phyloP scores from a whole-genome alignment of 345 rosid genomes.

The Gossypium mustelinum region DNA sequence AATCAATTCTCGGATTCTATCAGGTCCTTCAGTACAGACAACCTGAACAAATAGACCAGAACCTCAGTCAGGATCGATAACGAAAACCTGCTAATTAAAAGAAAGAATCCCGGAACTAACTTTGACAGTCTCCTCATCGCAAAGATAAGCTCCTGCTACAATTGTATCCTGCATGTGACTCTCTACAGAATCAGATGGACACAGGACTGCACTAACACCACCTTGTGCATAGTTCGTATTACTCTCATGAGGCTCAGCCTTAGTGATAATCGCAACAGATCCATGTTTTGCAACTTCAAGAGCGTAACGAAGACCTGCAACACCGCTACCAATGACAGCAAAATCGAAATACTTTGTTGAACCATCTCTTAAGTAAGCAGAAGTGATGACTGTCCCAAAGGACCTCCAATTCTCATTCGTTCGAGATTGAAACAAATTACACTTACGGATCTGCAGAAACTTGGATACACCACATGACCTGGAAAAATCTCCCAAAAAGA shows the following conservation, averaged over 20 bases:
- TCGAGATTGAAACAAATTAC: constrained; percentile 29
- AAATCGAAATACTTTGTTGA: constrained; percentile 80
- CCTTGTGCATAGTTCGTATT: constrained; percentile 98
- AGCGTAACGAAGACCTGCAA: constrained; percentile 93
- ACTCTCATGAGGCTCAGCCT: constrained; percentile 97
- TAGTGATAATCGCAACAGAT: constrained; percentile 84
- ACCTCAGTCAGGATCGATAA: constrained; percentile 12
- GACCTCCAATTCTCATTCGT: constrained; percentile 30
- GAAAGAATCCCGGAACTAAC: constrained; percentile 41
- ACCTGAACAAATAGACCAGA: constrained; percentile 42
- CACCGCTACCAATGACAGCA: constrained; percentile 90
- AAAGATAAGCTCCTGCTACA: constrained; percentile 90
- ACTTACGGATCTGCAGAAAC: constrained; percentile 36
- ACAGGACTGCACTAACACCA: constrained; percentile 94
- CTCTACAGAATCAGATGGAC: constrained; percentile 93
- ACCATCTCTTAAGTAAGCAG: constrained; percentile 38
- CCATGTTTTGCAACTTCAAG: constrained; percentile 93
- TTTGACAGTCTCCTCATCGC: constrained; percentile 91
- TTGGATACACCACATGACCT: constrained; percentile 61
- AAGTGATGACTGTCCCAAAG: constrained; percentile 25
- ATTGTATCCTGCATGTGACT: constrained; percentile 97
- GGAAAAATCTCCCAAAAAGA: constrained; percentile 16
- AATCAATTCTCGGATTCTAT: constrained; percentile 80
- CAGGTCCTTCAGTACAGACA: constrained; percentile 98
- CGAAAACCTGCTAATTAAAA: background rate